These are phyloP conservation scores for Dichomitus squalens DNA, from an alignment of 1,284 basidiomycete species.

Conservation along the genomic window DNA sequence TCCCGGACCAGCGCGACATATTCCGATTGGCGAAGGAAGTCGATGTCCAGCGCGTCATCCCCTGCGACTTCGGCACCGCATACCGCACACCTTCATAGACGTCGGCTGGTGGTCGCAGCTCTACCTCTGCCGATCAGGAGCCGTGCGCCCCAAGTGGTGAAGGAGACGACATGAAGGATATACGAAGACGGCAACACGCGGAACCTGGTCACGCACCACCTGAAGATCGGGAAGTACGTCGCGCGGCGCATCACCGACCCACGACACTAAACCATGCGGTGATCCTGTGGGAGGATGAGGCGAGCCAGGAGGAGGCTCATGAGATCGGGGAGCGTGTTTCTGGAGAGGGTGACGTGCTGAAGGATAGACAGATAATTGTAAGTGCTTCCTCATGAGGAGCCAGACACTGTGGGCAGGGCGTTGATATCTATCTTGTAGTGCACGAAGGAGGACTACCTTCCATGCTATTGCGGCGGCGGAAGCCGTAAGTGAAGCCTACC, in stretches of 20 bases:
- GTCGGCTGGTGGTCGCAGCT: slow-evolving; percentile 32
- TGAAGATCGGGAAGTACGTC: slow-evolving; percentile 25
- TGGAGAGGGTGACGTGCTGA: slow-evolving; percentile 17
- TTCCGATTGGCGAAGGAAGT: slow-evolving; percentile 13
- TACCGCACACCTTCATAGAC: slow-evolving; percentile 29
- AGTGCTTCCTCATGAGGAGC: background rate
- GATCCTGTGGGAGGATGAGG: slow-evolving; percentile 32
- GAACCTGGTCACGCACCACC: slow-evolving; percentile 20
- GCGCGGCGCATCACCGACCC: slow-evolving; percentile 28
- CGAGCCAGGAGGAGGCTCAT: slow-evolving; percentile 19
- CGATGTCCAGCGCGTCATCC: slow-evolving; percentile 19
- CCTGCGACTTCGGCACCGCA: slow-evolving; percentile 23
- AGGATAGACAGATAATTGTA: slow-evolving; percentile 8
- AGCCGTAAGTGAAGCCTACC: background rate
- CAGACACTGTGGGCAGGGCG: too few relatives aligned
- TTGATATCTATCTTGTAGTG: slow-evolving; percentile 3
- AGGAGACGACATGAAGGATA: background rate
- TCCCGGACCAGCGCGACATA: slow-evolving; percentile 12
- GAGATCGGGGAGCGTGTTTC: slow-evolving; percentile 18
- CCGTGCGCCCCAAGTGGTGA: background rate
- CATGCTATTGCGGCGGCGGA: background rate
- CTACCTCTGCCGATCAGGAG: slow-evolving; percentile 5
- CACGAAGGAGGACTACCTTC: slow-evolving; percentile 11
- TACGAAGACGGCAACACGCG: slow-evolving; percentile 17
- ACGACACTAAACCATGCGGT: slow-evolving; percentile 31